Conservation (phyloP, 495 filamentous ascomycete species). For the Aspergillus asperescens region DNA sequence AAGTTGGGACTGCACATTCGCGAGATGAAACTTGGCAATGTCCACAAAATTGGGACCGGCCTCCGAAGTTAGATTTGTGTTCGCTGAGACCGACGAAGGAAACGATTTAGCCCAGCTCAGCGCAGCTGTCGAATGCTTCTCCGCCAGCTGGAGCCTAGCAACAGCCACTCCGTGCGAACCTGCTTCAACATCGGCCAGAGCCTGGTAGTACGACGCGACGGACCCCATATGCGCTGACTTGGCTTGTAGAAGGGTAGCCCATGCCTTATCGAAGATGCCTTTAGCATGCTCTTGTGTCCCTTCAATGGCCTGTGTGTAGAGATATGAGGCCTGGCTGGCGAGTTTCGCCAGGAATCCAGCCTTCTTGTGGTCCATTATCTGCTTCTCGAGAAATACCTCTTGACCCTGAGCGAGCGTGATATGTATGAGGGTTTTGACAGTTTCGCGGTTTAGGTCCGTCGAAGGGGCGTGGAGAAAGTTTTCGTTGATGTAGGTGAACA, state of each 20-base stretch:
- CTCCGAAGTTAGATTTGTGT: constrained; percentile 78
- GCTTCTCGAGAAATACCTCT: constrained; percentile 96
- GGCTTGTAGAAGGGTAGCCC: constrained; percentile 77
- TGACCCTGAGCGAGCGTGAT: constrained; percentile 94
- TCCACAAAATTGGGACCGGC: constrained; percentile 67
- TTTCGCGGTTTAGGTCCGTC: constrained; percentile 88
- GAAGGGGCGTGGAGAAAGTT: constrained; percentile 97
- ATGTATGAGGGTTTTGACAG: constrained; percentile 87
- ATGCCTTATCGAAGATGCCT: constrained; percentile 93
- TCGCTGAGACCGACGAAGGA: constrained; percentile 70
- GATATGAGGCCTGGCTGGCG: constrained; percentile 79
- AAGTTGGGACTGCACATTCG: constrained; percentile 75
- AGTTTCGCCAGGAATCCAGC: constrained; percentile 87
- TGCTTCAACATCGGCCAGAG: constrained; percentile 81
- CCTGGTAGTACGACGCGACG: constrained; percentile 90
- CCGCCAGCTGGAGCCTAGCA: constrained; percentile 75
- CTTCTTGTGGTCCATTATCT: constrained; percentile 90
- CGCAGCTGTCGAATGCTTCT: constrained; percentile 68
- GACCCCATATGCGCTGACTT: constrained; percentile 84
- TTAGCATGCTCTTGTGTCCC: constrained; percentile 92
- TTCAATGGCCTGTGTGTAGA: constrained; percentile 83
- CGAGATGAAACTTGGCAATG: constrained; percentile 73
- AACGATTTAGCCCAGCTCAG: constrained; percentile 72
- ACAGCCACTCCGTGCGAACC: constrained; percentile 85
- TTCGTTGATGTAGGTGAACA: constrained; percentile 99